Conservation (phyloP, 129 eudicot species). For the Flaveria robusta region DNA sequence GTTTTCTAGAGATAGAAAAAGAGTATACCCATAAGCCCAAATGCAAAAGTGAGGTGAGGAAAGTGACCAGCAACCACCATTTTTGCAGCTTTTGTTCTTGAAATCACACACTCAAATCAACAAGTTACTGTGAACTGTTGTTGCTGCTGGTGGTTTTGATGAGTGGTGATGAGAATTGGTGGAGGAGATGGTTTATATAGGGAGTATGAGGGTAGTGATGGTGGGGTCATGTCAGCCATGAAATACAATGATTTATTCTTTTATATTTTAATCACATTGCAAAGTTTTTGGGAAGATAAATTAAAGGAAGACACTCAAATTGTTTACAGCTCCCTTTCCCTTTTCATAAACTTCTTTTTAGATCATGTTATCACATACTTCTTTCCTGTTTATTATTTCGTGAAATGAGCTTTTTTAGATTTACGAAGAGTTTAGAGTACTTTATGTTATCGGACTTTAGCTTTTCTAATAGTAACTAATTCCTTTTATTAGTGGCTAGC, state of each 20-base stretch:
- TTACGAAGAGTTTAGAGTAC: too few relatives aligned
- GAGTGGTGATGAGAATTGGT: constrained; percentile 36
- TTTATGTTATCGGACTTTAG: too few relatives aligned
- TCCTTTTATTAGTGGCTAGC: too few relatives aligned
- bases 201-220: neutral
- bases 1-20: neutral
- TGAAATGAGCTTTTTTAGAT: too few relatives aligned
- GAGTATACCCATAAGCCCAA: constrained; percentile 75
- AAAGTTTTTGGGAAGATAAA: constrained; percentile 10
- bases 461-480: too few relatives aligned
- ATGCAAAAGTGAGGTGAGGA: constrained; percentile 60
- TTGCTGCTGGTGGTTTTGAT: neutral
- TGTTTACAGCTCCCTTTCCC: neutral
- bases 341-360: neutral
- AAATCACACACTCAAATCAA: constrained; percentile 37
- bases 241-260: neutral
- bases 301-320: neutral
- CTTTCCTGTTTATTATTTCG: too few relatives aligned
- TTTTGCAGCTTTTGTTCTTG: neutral
- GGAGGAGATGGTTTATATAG: constrained; percentile 38
- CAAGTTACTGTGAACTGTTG: constrained; percentile 11
- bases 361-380: neutral
- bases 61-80: constrained; percentile 36
- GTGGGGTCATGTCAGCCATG: neutral
- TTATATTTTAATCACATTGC: neutral